These are phyloP conservation scores for Cryptosporidium sp. DNA, from an alignment of 169 alveolate genomes.

Conservation along the genomic window DNA sequence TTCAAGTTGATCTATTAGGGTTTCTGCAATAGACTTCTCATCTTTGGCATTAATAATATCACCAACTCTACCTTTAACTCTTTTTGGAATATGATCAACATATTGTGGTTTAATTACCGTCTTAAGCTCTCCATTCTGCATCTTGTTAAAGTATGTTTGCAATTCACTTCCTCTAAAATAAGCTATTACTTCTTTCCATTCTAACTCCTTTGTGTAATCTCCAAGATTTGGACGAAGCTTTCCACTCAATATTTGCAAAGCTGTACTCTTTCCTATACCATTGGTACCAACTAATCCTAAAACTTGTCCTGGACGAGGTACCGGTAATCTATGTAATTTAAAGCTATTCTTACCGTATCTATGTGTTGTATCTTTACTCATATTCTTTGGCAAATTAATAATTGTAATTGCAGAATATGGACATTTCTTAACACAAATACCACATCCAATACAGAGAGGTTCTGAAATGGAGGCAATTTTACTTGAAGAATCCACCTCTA, in stretches of 20 bases:
- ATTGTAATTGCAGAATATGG: conserved; percentile 98
- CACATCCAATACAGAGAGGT: conserved; percentile 99
- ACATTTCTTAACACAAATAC: conserved; percentile 99
- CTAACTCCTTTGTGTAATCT: conserved; percentile 94
- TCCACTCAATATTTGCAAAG: conserved; percentile 95
- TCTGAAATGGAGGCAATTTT: conserved; percentile 96
- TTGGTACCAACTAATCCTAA: conserved; percentile 91
- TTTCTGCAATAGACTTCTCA: conserved; percentile 87
- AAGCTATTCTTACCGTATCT: conserved; percentile 98
- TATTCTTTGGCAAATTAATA: conserved; percentile 98
- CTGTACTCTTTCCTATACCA: conserved; percentile 99
- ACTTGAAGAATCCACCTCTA: conserved; percentile 95
- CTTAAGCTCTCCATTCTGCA: conserved; percentile 94
- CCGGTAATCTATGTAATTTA: conserved; percentile 98
- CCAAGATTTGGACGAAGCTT: conserved; percentile 98
- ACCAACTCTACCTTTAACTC: conserved; percentile 89
- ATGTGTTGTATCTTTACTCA: conserved; percentile 92
- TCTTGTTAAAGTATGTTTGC: conserved; percentile 94
- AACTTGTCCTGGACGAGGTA: conserved; percentile 98
- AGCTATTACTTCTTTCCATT: conserved; percentile 95
- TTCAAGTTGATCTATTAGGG: conserved; percentile 89
- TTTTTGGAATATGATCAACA: conserved; percentile 96
- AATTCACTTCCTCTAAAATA: conserved; percentile 98
- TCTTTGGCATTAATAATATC: conserved; percentile 92
- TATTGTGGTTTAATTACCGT: conserved; percentile 98